phyloP scores from a whole-genome alignment of 139 green algal species.

The Closterium sp. region DNA sequence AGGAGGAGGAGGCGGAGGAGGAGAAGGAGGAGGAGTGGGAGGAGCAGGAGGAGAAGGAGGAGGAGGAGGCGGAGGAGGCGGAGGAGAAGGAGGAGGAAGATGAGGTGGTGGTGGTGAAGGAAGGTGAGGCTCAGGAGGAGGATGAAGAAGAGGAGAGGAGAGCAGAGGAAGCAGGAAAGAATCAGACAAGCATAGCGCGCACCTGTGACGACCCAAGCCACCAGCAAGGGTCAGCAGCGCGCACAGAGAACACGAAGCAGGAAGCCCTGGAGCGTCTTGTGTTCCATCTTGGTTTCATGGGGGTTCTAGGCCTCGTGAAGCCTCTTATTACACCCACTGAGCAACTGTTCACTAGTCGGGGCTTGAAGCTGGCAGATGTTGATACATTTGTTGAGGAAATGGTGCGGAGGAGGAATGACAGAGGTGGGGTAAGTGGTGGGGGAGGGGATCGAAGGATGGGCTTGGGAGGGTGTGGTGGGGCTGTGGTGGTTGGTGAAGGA shows the following conservation, averaged over 20 bases:
- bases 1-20: too few relatives aligned
- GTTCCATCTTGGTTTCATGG: background rate
- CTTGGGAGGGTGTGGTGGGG: too few relatives aligned
- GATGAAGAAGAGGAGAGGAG: too few relatives aligned
- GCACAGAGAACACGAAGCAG: background rate
- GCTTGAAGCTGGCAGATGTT: background rate
- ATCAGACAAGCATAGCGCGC: too few relatives aligned
- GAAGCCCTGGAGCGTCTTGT: background rate
- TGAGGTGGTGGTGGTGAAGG: too few relatives aligned
- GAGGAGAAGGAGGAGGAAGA: background rate
- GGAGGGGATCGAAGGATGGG: too few relatives aligned
- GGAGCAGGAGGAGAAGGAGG: too few relatives aligned
- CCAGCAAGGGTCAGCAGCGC: background rate
- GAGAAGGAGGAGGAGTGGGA: too few relatives aligned
- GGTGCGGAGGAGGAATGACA: background rate
- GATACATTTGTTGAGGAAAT: background rate
- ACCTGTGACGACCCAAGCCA: background rate
- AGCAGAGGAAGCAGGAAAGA: too few relatives aligned
- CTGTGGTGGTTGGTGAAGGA: background rate
- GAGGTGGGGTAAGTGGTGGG: background rate
- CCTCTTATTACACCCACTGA: background rate
- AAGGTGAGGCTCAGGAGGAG: too few relatives aligned
- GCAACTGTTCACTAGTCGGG: background rate
- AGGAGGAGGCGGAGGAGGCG: background rate
- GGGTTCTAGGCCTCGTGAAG: background rate